Conservation (phyloP, 1,284 basidiomycete species). For the Ustilago sp. region DNA sequence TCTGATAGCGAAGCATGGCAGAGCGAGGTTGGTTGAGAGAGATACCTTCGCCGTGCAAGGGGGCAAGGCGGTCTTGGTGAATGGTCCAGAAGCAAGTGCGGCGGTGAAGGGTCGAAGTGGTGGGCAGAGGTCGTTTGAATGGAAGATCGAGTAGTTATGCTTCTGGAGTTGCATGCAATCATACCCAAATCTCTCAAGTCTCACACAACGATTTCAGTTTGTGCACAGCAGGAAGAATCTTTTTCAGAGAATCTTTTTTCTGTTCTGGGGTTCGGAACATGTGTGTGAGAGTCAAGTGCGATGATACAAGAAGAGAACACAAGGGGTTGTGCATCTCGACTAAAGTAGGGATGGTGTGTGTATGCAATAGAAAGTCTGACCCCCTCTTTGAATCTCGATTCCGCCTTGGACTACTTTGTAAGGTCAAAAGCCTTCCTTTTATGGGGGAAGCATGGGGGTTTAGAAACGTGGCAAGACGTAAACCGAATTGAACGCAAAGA, state of each 20-base stretch:
- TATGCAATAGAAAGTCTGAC: conserved; percentile 12
- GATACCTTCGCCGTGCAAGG: conserved; percentile 31
- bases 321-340: conserved; percentile 4
- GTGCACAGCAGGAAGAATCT: background rate
- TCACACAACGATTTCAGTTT: background rate
- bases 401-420: background rate
- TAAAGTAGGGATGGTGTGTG: background rate
- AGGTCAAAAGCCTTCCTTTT: background rate
- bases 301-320: conserved; percentile 39
- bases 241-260: conserved; percentile 22
- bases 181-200: background rate
- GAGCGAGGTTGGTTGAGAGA: conserved; percentile 37
- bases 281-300: conserved; percentile 22
- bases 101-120: conserved; percentile 11
- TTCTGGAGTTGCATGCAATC: background rate
- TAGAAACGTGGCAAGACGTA: background rate
- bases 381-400: background rate
- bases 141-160: conserved; percentile 5
- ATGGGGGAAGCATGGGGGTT: background rate
- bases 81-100: conserved; percentile 15
- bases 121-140: conserved; percentile 22
- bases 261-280: conserved; percentile 11
- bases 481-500: background rate
- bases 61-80: conserved; percentile 14
- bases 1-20: conserved; percentile 25